Percentiles rank a stretch among this genome's conserved stretches.
These are phyloP conservation scores for Fraxinus sp. DNA, from an alignment of 305 asterid species.

Conservation along the genomic window DNA sequence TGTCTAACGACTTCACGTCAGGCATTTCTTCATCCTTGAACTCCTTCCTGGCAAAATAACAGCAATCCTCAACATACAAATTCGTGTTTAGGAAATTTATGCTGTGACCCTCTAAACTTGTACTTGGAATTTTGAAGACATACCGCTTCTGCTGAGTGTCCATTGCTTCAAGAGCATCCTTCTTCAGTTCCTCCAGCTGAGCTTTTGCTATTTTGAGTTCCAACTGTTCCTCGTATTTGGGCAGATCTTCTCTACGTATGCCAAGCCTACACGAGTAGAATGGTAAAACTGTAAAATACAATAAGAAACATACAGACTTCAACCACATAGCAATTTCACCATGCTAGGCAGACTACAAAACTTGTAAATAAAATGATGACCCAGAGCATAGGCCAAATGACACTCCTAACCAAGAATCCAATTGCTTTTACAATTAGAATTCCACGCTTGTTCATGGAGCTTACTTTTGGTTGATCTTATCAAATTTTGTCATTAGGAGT, in stretches of 20 bases:
- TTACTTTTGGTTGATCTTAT: slow-evolving; percentile 88
- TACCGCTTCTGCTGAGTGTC: neutral
- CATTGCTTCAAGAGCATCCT: neutral
- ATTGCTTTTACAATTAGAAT: neutral
- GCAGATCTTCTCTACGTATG: slow-evolving; percentile 65
- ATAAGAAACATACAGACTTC: neutral
- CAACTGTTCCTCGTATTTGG: slow-evolving; percentile 42
- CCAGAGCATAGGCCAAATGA: neutral
- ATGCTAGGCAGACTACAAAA: slow-evolving; percentile 11
- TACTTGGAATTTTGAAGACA: slow-evolving; percentile 3
- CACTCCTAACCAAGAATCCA: neutral
- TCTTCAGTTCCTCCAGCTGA: neutral
- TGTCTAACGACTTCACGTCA: slow-evolving; percentile 76
- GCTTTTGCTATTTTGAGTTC: neutral
- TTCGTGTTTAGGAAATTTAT: neutral
- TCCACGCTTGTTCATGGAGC: slow-evolving; percentile 27
- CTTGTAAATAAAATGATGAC: neutral
- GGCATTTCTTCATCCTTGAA: slow-evolving; percentile 93
- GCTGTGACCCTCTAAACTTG: neutral
- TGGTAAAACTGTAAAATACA: neutral
- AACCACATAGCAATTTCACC: slow-evolving; percentile 13
- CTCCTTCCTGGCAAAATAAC: slow-evolving; percentile 61
- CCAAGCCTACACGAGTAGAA: slow-evolving; percentile 63
- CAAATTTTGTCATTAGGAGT: slow-evolving; percentile 70
- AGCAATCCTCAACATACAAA: slow-evolving; percentile 3